Conservation (phyloP, 1,284 basidiomycete species). For the Ceratobasidium sp. region DNA sequence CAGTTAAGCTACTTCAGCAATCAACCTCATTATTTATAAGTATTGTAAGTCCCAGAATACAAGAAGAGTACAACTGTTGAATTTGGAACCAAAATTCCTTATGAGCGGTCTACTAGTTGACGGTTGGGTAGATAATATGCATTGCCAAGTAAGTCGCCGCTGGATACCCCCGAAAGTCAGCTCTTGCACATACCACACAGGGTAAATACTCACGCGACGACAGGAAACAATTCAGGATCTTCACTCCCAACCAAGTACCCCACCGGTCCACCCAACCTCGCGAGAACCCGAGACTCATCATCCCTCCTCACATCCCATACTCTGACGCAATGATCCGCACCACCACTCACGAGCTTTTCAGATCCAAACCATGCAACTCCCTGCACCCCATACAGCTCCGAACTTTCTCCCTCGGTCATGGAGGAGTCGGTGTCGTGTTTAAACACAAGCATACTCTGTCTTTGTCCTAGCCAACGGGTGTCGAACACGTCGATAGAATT, state of each 20-base stretch:
- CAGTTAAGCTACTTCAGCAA: neutral
- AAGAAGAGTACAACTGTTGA: neutral
- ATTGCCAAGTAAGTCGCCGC: conserved; percentile 28
- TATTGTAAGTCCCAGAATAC: neutral
- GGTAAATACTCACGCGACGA: conserved; percentile 16
- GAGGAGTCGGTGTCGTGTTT: conserved; percentile 21
- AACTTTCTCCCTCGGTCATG: neutral
- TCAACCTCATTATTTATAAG: neutral
- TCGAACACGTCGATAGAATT: conserved; percentile 37
- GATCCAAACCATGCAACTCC: conserved; percentile 36
- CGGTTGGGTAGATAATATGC: conserved; percentile 28
- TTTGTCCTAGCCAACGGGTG: conserved; percentile 37
- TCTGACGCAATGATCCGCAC: conserved; percentile 57
- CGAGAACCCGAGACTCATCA: conserved; percentile 61
- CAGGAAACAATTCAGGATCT: conserved; percentile 35
- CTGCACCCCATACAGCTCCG: conserved; percentile 30
- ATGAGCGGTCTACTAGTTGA: neutral
- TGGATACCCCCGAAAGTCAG: neutral
- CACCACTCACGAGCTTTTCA: conserved; percentile 29
- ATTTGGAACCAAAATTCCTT: neutral
- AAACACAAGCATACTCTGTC: conserved; percentile 32
- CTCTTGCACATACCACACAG: neutral
- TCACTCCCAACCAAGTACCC: conserved; percentile 31
- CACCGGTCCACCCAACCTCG: conserved; percentile 21
- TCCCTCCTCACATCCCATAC: conserved; percentile 59